Conservation (phyloP, 2,329 filamentous ascomycete genomes). For the Pezizomycotina sp. region DNA sequence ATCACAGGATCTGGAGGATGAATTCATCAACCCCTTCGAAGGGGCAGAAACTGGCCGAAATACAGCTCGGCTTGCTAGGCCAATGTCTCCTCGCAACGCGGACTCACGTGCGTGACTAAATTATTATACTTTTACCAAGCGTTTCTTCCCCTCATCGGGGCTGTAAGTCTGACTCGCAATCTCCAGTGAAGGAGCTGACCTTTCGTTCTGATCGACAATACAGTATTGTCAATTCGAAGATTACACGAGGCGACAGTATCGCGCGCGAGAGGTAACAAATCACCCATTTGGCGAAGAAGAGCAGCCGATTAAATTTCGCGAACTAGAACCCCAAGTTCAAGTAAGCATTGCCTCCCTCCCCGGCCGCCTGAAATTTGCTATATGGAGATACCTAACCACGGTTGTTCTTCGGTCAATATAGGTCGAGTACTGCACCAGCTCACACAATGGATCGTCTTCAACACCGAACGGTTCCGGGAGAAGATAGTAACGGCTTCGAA, state of each 20-base stretch:
- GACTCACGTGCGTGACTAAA: slow-evolving; percentile 50
- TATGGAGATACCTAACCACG: not conserved
- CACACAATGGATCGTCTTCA: slow-evolving; percentile 73
- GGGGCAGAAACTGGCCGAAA: too few relatives aligned
- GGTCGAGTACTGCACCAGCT: slow-evolving; percentile 72
- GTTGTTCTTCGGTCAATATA: slow-evolving; percentile 25
- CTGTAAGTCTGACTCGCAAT: slow-evolving; percentile 4
- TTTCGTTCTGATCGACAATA: slow-evolving; percentile 23
- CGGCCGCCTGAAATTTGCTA: not conserved
- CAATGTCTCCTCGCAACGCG: slow-evolving; percentile 83
- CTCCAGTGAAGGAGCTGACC: not conserved
- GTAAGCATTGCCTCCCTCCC: not conserved
- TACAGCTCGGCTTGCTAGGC: slow-evolving; percentile 58
- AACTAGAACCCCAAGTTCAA: slow-evolving; percentile 7
- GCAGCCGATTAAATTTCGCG: slow-evolving; percentile 48
- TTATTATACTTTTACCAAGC: slow-evolving; percentile 1
- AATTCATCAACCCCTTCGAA: slow-evolving; percentile 10
- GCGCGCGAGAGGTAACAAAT: slow-evolving; percentile 56
- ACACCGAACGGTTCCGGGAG: slow-evolving; percentile 72
- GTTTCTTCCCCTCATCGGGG: slow-evolving; percentile 2
- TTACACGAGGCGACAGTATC: slow-evolving; percentile 76
- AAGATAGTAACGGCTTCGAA: slow-evolving; percentile 72
- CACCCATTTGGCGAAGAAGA: slow-evolving; percentile 80
- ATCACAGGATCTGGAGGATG: slow-evolving; percentile 12
- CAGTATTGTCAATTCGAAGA: slow-evolving; percentile 78